Base-by-base conservation (phyloP, 805 yeast species). In the Vanderwaltozyma verrucispora region DNA sequence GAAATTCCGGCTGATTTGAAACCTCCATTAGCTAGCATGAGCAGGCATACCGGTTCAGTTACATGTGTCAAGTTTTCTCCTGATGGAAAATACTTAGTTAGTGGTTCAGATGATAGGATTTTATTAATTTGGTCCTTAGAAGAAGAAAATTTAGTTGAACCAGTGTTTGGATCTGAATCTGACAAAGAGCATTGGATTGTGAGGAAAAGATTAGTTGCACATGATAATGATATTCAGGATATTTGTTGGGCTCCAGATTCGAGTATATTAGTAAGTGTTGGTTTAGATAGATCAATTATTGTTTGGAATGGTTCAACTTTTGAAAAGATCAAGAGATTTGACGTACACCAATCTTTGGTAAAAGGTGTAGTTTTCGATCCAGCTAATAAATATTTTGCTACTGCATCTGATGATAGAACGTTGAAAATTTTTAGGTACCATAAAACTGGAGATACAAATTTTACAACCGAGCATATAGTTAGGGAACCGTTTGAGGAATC, bases 241-340 rank as follows among this genome's bases (percentile, higher is more conserved):
- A 79, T 92, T 47, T 94, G 96, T 30, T 92, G 98, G 97, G 83
- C 95, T 2, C 96, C 97, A 0, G 97, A 89, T 54, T 82, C 94
- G 4, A 74, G 85, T 27, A 74, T 92, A 18, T 64, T 92, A 33
- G 96, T 92, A 14, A 82, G 95, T 1, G 98, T 89, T 10, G 98
- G 98, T 0, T 67, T 92, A 40, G 99, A 92, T 60, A 69, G 96
- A 53, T 81, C 92, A 31, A 84, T 92, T 37, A 83, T 89, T 32
- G 78, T 92, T 11, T 92, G 97, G 96, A 84, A 79, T 52, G 97
- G 96, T 3, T 64, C 75, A 2, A 89, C 96, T 0, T 92, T 67
- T 94, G 92, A 62, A 74, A 85, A 51, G 46, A 75, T 89, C 39
- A 86, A 85, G 55, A 66, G 95, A 24, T 83, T 86, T 50, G 96